phyloP scores from a whole-genome alignment of 352 stramenopile genomes.

The Phytophthora tubulina region DNA sequence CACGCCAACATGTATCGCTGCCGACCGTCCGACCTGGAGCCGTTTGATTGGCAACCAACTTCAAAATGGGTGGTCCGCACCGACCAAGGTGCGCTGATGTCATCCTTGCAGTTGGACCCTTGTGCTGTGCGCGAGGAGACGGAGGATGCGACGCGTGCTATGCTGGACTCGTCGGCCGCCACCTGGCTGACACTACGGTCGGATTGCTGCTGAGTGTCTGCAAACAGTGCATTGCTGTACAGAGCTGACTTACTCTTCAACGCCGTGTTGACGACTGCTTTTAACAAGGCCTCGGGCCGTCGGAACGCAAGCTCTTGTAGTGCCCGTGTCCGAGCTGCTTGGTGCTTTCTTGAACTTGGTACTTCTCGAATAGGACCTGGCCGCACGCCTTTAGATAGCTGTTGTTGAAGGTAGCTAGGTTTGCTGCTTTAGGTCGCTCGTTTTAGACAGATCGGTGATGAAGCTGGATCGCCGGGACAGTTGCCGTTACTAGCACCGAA shows the following conservation, averaged over 20 bases:
- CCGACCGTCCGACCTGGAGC: background rate
- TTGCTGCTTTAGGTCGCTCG: conserved; percentile 2
- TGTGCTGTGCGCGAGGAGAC: background rate
- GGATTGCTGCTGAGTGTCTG: too few relatives aligned
- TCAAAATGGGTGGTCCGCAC: background rate
- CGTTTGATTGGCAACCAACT: background rate
- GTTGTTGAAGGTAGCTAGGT: conserved; percentile 7
- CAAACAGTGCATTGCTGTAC: too few relatives aligned
- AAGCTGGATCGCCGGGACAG: conserved; percentile 18
- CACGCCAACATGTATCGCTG: too few relatives aligned
- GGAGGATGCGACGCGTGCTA: conserved; percentile 9
- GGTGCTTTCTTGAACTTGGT: background rate
- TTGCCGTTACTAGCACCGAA: conserved; percentile 41
- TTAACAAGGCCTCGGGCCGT: background rate
- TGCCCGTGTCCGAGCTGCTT: background rate
- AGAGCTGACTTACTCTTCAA: too few relatives aligned
- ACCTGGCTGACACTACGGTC: background rate
- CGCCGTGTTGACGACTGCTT: background rate
- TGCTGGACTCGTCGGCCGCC: background rate
- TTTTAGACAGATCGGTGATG: conserved; percentile 10
- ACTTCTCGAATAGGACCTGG: background rate
- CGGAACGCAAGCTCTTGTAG: background rate
- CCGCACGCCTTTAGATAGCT: conserved; percentile 1
- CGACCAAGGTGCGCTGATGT: background rate
- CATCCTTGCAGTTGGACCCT: background rate